Base-by-base conservation (phyloP, 139 green algal genomes). In the Gonium pectorale region DNA sequence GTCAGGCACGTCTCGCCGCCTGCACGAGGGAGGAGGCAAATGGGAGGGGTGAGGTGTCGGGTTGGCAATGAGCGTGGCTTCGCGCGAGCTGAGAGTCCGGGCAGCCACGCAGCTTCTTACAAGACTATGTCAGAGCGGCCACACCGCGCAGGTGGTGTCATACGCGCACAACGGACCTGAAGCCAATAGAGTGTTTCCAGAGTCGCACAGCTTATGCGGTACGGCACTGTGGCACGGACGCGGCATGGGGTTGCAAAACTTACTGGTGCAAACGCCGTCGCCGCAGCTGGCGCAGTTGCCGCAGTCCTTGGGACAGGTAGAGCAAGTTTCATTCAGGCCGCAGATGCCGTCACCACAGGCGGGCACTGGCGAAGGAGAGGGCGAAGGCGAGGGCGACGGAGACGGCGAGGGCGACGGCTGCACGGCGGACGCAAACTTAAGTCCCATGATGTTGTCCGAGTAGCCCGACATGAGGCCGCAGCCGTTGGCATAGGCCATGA, bases 1-100 rank as follows among this genome's bases (percentile, higher is more conserved):
- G 74, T 81, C 24, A 4, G 21, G 56, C 74, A 81, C n/a, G 59
- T 69, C 52, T 81, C 74, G 38, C 27, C 59, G 40, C 74, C 68
- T 77, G 41, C 5, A 43, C 13, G 21, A 35, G 37, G 68, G 26
- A 60, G 13, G 24, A 17, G 11, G 43, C 13, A 54, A 19, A 22
- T 2, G 35, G 64, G 27, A 27, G 35, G 33, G 27, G 5, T 22
- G 40, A 40, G 29, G 8, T 67, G 17, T n/a, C n/a, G n/a, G n/a
- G n/a, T n/a, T n/a, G n/a, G n/a, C n/a, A n/a, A n/a, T n/a, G n/a
- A n/a, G n/a, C n/a, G n/a, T n/a, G n/a, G n/a, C n/a, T n/a, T n/a
- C n/a, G n/a, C n/a, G n/a, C n/a, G n/a, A n/a, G n/a, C n/a, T n/a
- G n/a, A n/a, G n/a, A n/a, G n/a, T n/a, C n/a, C n/a, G n/a, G n/a